phyloP scores from a whole-genome alignment of 2,329 filamentous ascomycete species.

The Aureobasidium sp. region DNA sequence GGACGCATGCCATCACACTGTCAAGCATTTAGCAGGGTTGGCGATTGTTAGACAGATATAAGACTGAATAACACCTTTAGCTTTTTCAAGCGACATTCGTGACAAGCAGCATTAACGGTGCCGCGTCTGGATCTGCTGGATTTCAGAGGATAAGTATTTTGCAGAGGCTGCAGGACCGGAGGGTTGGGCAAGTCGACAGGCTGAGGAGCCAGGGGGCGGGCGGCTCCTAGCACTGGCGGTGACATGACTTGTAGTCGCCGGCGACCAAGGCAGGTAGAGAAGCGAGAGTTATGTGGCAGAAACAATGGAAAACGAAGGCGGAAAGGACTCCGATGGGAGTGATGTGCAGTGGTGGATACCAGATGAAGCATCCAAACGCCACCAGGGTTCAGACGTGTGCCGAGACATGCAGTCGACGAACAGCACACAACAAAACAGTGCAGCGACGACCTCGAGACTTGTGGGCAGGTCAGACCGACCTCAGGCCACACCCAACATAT shows the following conservation, averaged over 20 bases:
- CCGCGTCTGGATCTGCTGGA: slow-evolving; percentile 1
- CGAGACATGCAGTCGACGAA: too few relatives aligned
- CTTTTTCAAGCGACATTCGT: slow-evolving; percentile 9
- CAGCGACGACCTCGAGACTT: too few relatives aligned
- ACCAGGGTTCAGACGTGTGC: too few relatives aligned
- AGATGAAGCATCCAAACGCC: too few relatives aligned
- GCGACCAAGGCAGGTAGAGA: not conserved
- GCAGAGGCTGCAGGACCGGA: not conserved
- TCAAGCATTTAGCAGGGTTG: not conserved
- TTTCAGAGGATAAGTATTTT: not conserved
- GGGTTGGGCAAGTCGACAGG: not conserved
- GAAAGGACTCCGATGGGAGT: too few relatives aligned
- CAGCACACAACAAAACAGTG: too few relatives aligned
- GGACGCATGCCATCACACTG: slow-evolving; percentile 11
- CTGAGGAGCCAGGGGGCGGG: slow-evolving; percentile 7
- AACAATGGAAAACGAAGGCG: too few relatives aligned
- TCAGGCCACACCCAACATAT: too few relatives aligned
- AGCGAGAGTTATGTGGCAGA: not conserved
- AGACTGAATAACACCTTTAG: not conserved
- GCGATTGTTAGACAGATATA: too few relatives aligned
- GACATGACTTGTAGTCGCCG: not conserved
- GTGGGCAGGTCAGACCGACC: too few relatives aligned
- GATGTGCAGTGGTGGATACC: too few relatives aligned
- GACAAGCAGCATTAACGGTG: slow-evolving; percentile 8
- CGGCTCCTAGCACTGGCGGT: not conserved